Conservation (phyloP, 495 filamentous ascomycete genomes). For the Penicillium arizonense region DNA sequence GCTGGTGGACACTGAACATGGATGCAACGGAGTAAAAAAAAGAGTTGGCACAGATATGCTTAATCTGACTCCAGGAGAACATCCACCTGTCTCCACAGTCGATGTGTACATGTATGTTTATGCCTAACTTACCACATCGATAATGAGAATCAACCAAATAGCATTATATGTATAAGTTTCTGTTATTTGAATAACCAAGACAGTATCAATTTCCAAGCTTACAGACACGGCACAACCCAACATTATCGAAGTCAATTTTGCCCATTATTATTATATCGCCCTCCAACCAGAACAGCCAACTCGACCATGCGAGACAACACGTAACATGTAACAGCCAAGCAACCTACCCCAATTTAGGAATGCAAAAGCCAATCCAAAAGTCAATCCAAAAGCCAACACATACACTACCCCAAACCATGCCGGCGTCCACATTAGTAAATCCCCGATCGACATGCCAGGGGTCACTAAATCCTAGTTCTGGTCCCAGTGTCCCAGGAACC, state of each 20-base stretch:
- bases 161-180: too few relatives aligned
- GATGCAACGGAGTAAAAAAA: constrained; percentile 30
- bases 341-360: too few relatives aligned
- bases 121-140: too few relatives aligned
- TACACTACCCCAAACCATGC: neutral
- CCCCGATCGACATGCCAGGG: constrained; percentile 26
- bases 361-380: neutral
- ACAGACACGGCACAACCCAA: neutral
- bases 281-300: neutral
- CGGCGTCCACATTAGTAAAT: neutral
- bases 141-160: too few relatives aligned
- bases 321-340: too few relatives aligned
- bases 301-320: neutral
- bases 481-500: constrained; percentile 1
- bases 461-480: neutral
- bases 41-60: constrained; percentile 31
- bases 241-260: neutral
- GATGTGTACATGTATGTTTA: too few relatives aligned
- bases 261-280: neutral
- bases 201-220: too few relatives aligned
- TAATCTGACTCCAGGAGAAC: constrained; percentile 29
- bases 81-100: constrained; percentile 5
- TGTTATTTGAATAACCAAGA: too few relatives aligned
- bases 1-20: constrained; percentile 32
- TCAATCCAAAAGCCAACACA: too few relatives aligned